phyloP scores from a whole-genome alignment of 2,329 filamentous ascomycete species.

The Cladosporium sp. region DNA sequence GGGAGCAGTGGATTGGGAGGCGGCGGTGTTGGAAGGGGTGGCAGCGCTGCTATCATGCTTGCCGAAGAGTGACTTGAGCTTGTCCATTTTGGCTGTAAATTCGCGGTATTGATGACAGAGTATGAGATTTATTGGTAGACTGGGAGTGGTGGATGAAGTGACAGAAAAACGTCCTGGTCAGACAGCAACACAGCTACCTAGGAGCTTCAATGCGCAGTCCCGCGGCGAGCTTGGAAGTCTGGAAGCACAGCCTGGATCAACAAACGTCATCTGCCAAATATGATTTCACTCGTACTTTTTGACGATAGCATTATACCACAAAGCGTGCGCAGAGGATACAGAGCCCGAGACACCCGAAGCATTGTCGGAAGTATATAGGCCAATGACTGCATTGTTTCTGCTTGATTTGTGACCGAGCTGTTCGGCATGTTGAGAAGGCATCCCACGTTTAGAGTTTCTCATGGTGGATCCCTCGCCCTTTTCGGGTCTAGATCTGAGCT shows the following conservation, averaged over 20 bases:
- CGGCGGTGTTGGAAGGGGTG: neutral
- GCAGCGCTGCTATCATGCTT: slow-evolving; percentile 1
- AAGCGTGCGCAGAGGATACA: neutral
- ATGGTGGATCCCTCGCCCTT: neutral
- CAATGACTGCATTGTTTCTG: neutral
- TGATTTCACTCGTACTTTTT: too few species aligned
- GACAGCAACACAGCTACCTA: neutral
- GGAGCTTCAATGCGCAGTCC: neutral
- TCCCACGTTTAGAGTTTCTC: neutral
- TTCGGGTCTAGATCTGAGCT: neutral
- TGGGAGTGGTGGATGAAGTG: neutral
- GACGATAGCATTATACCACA: neutral
- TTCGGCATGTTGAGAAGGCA: neutral
- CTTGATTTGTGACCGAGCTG: neutral
- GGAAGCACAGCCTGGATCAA: neutral
- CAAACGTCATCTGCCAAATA: neutral
- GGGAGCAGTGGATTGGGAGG: neutral
- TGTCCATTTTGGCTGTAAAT: slow-evolving; percentile 2
- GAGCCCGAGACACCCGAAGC: neutral
- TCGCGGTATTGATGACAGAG: neutral
- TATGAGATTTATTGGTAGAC: too few species aligned
- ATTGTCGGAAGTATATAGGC: neutral
- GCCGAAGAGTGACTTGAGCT: slow-evolving; percentile 18
- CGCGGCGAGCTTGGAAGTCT: neutral
- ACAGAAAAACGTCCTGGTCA: neutral